These are phyloP conservation scores for Lodderomyces jiufengensis DNA, from an alignment of 1,139 yeast genomes.

Conservation along the genomic window DNA sequence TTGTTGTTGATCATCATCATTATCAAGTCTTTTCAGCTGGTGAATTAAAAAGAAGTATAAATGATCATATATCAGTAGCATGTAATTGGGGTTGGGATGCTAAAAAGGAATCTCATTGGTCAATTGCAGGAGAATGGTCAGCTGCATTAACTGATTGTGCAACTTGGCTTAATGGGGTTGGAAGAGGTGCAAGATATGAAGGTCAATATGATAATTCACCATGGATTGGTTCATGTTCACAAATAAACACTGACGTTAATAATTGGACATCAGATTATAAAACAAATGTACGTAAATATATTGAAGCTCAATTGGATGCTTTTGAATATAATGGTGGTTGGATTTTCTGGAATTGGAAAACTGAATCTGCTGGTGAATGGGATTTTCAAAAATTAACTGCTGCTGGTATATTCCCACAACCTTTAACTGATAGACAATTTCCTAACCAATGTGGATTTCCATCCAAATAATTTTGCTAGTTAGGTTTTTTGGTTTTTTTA, in stretches of 20 bases:
- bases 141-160: slow-evolving; percentile 96
- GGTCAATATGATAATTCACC: slow-evolving; percentile 55
- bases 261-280: slow-evolving; percentile 62
- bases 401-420: slow-evolving; percentile 81
- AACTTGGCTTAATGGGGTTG: slow-evolving; percentile 87
- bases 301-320: slow-evolving; percentile 90
- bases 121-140: slow-evolving; percentile 86
- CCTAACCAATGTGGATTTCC: slow-evolving; percentile 60
- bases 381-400: slow-evolving; percentile 74
- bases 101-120: slow-evolving; percentile 62
- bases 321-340: slow-evolving; percentile 71
- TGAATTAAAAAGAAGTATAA: slow-evolving; percentile 54
- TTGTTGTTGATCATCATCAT: slow-evolving; percentile 84
- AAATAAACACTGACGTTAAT: slow-evolving; percentile 41
- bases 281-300: slow-evolving; percentile 57
- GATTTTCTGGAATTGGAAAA: slow-evolving; percentile 92
- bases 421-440: slow-evolving; percentile 61
- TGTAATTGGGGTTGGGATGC: slow-evolving; percentile 59
- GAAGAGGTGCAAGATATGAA: slow-evolving; percentile 81
- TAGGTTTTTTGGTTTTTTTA: no score
- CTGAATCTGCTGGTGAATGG: slow-evolving; percentile 86
- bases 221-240: slow-evolving; percentile 62
- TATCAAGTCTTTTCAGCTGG: slow-evolving; percentile 78
- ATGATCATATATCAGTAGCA: slow-evolving; percentile 59
- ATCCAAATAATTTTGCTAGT: neutral